phyloP scores from a whole-genome alignment of 768 basidiomycete species.

The Mycena leptocephala region DNA sequence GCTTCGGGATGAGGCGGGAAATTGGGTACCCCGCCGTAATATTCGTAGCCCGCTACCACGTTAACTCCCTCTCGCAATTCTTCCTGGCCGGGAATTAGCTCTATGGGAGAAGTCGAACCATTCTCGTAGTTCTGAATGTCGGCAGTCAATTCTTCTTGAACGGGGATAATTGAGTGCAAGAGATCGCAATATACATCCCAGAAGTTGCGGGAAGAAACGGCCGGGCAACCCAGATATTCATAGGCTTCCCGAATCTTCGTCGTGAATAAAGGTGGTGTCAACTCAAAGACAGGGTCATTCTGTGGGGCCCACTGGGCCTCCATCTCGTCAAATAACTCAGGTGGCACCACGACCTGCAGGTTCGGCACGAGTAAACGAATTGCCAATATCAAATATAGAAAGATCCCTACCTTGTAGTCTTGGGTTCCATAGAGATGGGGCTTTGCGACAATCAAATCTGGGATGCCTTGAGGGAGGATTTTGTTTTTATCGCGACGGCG shows the following conservation, averaged over 20 bases:
- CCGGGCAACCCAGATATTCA: slow-evolving; percentile 19
- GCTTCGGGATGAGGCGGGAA: not conserved
- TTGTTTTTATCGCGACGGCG: slow-evolving; percentile 50
- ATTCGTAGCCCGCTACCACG: not conserved
- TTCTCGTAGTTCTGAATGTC: not conserved
- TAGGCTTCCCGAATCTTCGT: slow-evolving; percentile 30
- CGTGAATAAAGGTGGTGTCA: slow-evolving; percentile 46
- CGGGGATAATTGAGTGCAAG: not conserved
- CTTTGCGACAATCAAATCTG: slow-evolving; percentile 48
- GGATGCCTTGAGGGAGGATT: slow-evolving; percentile 56
- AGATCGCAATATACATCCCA: slow-evolving; percentile 28
- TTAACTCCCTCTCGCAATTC: not conserved
- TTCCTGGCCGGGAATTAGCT: not conserved
- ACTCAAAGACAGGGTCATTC: slow-evolving; percentile 46
- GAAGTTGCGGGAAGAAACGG: slow-evolving; percentile 11
- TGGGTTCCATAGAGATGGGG: slow-evolving; percentile 45
- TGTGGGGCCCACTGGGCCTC: slow-evolving; percentile 44
- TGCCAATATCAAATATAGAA: slow-evolving; percentile 2
- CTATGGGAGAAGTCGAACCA: not conserved
- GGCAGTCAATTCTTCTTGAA: not conserved
- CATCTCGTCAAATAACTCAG: slow-evolving; percentile 37
- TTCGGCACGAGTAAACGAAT: not conserved
- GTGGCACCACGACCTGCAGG: slow-evolving; percentile 36
- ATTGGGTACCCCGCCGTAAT: not conserved
- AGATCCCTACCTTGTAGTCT: slow-evolving; percentile 53